A percentile compares a stretch with the other conserved stretches of the same genome.
Conservation (phyloP, 805 yeast species). For the Hanseniaspora clermontiae region DNA sequence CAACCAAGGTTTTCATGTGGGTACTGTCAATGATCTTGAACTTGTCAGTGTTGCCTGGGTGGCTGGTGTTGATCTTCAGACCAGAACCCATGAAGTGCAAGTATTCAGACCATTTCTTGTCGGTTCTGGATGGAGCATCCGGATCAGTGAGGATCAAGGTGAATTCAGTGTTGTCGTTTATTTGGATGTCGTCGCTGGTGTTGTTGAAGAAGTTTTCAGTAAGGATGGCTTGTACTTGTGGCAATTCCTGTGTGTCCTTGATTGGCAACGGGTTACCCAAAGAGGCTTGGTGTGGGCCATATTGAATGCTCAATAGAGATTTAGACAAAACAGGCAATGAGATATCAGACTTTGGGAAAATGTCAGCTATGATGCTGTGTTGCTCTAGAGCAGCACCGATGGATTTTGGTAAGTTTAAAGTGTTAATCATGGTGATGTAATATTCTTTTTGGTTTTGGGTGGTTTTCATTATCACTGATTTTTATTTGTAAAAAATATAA, state of each 20-base stretch:
- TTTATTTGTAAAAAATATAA: too few species aligned
- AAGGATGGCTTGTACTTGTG: conserved; percentile 37
- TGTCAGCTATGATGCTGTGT: conserved; percentile 23
- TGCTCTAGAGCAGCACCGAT: conserved; percentile 21
- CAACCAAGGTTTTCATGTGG: conserved; percentile 32
- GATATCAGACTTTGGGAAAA: conserved; percentile 12
- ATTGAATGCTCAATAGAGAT: conserved; percentile 24
- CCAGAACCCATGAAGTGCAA: conserved; percentile 61
- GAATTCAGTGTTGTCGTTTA: conserved; percentile 38
- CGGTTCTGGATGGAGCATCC: conserved; percentile 77
- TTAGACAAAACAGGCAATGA: conserved; percentile 17
- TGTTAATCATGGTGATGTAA: not conserved
- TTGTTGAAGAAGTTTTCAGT: conserved; percentile 39
- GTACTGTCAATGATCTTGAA: conserved; percentile 16
- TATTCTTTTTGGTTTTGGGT: not conserved
- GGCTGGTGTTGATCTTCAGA: conserved; percentile 15
- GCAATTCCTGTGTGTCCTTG: conserved; percentile 53
- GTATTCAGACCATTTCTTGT: conserved; percentile 79
- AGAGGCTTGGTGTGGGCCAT: conserved; percentile 36
- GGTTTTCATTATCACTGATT: not conserved
- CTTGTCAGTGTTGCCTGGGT: conserved; percentile 2
- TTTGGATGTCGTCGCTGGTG: conserved; percentile 8
- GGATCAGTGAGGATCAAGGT: conserved; percentile 81
- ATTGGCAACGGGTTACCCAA: conserved; percentile 64
- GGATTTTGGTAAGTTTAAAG: conserved; percentile 14